These are phyloP conservation scores for Pulveroboletus ravenelii DNA, from an alignment of 768 basidiomycete genomes.

Conservation along the genomic window DNA sequence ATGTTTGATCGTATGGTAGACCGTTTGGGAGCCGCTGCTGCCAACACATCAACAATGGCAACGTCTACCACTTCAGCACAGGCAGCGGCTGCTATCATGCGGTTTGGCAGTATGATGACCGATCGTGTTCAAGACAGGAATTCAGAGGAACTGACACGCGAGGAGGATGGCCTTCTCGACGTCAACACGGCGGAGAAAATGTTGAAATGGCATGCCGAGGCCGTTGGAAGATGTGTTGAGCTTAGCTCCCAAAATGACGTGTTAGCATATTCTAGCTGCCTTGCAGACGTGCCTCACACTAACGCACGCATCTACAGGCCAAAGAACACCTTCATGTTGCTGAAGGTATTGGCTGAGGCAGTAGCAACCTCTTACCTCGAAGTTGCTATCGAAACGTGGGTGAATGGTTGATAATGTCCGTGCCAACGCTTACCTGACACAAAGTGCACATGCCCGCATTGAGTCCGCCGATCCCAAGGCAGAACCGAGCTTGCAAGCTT, in stretches of 20 bases:
- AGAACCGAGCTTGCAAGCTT: conserved; percentile 73
- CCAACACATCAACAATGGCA: conserved; percentile 55
- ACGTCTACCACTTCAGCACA: conserved; percentile 69
- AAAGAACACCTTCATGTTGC: conserved; percentile 81
- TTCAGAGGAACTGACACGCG: conserved; percentile 65
- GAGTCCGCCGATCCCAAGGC: conserved; percentile 69
- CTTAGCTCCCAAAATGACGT: conserved; percentile 77
- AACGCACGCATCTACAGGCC: conserved; percentile 46
- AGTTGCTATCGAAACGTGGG: conserved; percentile 88
- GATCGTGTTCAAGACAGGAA: conserved; percentile 46
- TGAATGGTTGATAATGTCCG: conserved; percentile 6
- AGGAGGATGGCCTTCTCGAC: conserved; percentile 78
- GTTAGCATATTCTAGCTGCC: conserved; percentile 43
- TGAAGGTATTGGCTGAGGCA: conserved; percentile 82
- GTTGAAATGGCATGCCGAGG: conserved; percentile 97
- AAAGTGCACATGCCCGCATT: conserved; percentile 64
- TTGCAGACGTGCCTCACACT: neutral
- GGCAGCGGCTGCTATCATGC: conserved; percentile 84
- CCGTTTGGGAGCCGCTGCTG: conserved; percentile 70
- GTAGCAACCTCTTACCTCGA: conserved; percentile 83
- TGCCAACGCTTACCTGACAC: neutral
- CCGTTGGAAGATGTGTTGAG: conserved; percentile 91
- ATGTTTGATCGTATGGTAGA: conserved; percentile 92
- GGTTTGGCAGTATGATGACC: conserved; percentile 77
- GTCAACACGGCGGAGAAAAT: conserved; percentile 82